Conservation (phyloP, 345 rosid species). For the Chamaenerion angustifolium region DNA sequence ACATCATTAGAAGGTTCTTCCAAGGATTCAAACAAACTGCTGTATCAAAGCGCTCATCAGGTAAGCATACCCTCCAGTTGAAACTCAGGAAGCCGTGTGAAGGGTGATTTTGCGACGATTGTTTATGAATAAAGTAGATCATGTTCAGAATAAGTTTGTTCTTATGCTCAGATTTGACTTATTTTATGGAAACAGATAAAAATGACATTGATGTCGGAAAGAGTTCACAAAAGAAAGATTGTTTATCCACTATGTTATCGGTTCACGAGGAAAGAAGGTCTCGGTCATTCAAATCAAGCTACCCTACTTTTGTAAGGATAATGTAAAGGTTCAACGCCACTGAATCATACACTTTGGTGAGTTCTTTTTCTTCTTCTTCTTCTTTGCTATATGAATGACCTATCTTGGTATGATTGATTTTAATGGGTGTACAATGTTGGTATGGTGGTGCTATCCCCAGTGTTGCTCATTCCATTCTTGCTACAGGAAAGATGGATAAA, state of each 20-base stretch:
- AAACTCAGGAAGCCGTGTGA: no score
- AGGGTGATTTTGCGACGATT: no score
- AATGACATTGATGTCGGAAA: conserved; percentile 11
- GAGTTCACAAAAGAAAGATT: conserved; percentile 11
- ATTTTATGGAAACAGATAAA: conserved; percentile 7
- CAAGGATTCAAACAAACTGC: conserved; percentile 10
- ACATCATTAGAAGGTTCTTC: conserved; percentile 9
- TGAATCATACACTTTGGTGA: conserved; percentile 49
- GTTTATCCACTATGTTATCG: conserved; percentile 26
- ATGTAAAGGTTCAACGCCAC: conserved; percentile 51
- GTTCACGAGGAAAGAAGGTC: conserved; percentile 39
- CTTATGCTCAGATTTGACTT: not conserved
- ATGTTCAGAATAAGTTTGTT: not conserved
- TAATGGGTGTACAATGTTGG: no score
- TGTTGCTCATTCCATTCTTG: no score
- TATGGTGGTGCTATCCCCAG: no score
- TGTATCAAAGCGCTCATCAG: conserved; percentile 9
- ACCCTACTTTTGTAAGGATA: conserved; percentile 42
- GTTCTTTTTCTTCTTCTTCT: no score
- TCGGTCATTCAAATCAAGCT: conserved; percentile 29
- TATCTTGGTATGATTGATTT: no score
- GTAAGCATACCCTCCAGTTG: not conserved
- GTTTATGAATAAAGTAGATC: no score
- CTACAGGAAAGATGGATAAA: no score
- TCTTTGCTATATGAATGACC: no score